phyloP scores from a whole-genome alignment of 352 stramenopile species.

The Globisporangium rhizosaccharum region DNA sequence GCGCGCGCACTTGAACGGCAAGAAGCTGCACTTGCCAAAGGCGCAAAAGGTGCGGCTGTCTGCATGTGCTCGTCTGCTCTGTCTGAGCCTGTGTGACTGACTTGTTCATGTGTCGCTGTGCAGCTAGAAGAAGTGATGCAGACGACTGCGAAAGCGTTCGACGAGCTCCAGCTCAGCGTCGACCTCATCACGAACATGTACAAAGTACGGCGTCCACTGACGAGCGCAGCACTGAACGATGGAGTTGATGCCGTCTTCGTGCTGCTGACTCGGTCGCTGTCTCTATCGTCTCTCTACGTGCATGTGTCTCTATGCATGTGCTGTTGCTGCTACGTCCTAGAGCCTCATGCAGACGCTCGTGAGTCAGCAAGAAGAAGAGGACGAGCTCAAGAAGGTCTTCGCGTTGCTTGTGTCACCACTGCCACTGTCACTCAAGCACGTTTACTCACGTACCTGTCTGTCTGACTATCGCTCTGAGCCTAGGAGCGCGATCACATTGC shows the following conservation, averaged over 20 bases:
- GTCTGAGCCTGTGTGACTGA: neutral
- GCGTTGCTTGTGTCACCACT: neutral
- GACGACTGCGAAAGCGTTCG: slow-evolving; percentile 49
- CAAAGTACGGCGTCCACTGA: slow-evolving; percentile 32
- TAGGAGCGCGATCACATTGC: slow-evolving; percentile 53
- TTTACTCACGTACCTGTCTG: neutral
- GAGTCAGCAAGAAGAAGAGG: slow-evolving; percentile 50
- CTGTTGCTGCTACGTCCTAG: slow-evolving; percentile 7
- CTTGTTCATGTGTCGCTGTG: neutral
- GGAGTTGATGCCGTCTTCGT: neutral
- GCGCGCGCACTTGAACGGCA: slow-evolving; percentile 55
- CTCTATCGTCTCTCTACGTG: neutral
- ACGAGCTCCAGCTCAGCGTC: slow-evolving; percentile 78
- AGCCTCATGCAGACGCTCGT: slow-evolving; percentile 40
- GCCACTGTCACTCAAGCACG: neutral
- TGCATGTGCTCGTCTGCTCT: neutral
- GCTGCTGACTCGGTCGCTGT: neutral
- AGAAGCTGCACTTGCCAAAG: slow-evolving; percentile 62
- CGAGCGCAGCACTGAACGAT: too few relatives aligned
- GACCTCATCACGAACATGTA: slow-evolving; percentile 87
- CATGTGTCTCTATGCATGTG: neutral
- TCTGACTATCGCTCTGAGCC: neutral
- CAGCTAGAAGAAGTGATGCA: slow-evolving; percentile 65
- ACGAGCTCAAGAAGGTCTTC: slow-evolving; percentile 43
- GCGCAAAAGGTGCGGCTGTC: slow-evolving; percentile 41